Evolutionary conservation across 306 rosid species (phyloP).

Genomic region (Cicer arietinum): DNA sequence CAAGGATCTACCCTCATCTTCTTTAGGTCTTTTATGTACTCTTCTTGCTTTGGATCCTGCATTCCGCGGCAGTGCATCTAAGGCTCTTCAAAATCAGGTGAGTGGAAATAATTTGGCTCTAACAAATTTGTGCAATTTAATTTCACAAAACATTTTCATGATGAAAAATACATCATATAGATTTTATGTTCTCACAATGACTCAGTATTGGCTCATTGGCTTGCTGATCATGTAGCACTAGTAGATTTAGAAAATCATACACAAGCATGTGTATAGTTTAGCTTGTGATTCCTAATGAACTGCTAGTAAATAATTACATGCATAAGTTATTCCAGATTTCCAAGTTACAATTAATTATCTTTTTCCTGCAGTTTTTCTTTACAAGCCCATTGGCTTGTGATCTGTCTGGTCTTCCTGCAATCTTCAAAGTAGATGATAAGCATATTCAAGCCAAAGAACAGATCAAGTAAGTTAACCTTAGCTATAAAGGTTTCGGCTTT

Average conservation of each 20-base stretch:
- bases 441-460: conserved; percentile 56
- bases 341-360: background rate
- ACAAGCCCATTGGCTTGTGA: conserved; percentile 79
- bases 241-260: too few species aligned
- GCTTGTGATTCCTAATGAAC: conserved; percentile 30
- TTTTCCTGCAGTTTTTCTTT: conserved; percentile 76
- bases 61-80: conserved; percentile 74
- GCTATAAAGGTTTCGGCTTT: background rate
- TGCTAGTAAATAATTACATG: conserved; percentile 20
- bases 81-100: conserved; percentile 73
- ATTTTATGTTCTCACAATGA: background rate
- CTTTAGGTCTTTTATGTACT: conserved; percentile 71
- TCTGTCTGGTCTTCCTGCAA: conserved; percentile 72
- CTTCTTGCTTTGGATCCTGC: conserved; percentile 84
- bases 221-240: too few species aligned
- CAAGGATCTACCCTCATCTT: conserved; percentile 69
- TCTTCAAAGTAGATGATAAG: conserved; percentile 57
- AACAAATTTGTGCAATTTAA: too few species aligned
- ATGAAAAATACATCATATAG: too few species aligned
- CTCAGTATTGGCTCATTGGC: background rate
- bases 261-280: conserved; percentile 6
- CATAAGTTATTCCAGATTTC: conserved; percentile 24
- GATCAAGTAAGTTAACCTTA: conserved; percentile 68
- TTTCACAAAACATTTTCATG: too few species aligned
- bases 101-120: background rate